A percentile compares a stretch with the other conserved stretches of the same genome.
These are phyloP conservation scores for Ceratobasidium sp. DNA, from an alignment of 1,284 basidiomycete genomes.

Conservation along the genomic window DNA sequence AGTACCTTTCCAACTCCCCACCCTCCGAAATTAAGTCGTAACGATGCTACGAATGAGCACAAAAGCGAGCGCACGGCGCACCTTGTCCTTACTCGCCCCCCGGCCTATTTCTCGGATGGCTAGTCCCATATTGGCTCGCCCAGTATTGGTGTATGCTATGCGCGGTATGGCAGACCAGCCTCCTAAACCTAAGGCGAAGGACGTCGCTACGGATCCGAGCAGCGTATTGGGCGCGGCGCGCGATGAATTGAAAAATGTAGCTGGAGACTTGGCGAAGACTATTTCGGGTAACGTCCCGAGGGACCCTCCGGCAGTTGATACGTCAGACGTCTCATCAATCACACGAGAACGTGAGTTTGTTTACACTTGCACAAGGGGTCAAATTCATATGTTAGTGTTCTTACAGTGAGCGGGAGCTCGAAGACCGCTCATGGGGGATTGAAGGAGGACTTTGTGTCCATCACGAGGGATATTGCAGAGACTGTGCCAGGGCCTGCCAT, in stretches of 20 bases:
- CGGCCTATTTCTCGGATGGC: constrained; percentile 12
- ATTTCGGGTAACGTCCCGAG: constrained; percentile 34
- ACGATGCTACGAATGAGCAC: constrained; percentile 39
- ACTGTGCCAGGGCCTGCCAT: constrained; percentile 77
- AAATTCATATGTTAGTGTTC: too few species aligned
- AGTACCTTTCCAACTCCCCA: not conserved
- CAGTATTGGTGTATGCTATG: constrained; percentile 1
- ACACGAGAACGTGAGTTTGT: constrained; percentile 34
- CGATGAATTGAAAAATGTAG: constrained; percentile 35
- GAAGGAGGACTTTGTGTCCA: constrained; percentile 61
- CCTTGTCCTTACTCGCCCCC: constrained; percentile 26
- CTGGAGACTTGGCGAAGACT: constrained; percentile 32
- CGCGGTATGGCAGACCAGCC: constrained; percentile 34
- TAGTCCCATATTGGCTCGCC: constrained; percentile 9
- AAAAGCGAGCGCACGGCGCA: constrained; percentile 33
- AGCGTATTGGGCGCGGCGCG: constrained; percentile 13
- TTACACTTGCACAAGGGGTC: not conserved
- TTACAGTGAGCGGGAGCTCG: constrained; percentile 33
- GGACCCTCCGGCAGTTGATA: constrained; percentile 7
- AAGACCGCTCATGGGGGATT: constrained; percentile 30
- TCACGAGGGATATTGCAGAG: constrained; percentile 75
- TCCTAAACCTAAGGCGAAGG: constrained; percentile 7
- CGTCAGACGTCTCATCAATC: constrained; percentile 10
- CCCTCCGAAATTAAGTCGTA: not conserved
- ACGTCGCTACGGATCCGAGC: constrained; percentile 3